Evolutionary conservation across 164 flowering plant genomes (phyloP).

Genomic region (Dillenia suffruticosa): DNA sequence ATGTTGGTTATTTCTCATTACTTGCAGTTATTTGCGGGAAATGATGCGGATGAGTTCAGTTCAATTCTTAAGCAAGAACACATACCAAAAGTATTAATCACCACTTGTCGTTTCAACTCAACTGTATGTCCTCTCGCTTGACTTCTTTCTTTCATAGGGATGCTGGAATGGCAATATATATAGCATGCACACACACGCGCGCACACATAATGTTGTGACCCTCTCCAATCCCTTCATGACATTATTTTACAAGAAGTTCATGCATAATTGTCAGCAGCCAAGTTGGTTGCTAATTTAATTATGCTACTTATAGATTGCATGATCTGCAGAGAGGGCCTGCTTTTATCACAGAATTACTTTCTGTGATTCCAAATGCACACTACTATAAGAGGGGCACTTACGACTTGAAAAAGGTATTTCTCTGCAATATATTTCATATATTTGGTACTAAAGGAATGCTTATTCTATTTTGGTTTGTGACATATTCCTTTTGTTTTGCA

Average conservation of each 20-base stretch:
- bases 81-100: constrained; percentile 74
- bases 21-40: constrained; percentile 77
- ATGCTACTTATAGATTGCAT: constrained; percentile 2
- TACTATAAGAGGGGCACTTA: constrained; percentile 91
- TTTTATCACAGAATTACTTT: constrained; percentile 67
- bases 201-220: no score
- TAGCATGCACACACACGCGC: no score
- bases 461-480: neutral
- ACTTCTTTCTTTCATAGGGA: no score
- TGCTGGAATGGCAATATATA: no score
- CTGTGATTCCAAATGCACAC: constrained; percentile 86
- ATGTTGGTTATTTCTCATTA: neutral
- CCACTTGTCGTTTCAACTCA: constrained; percentile 85
- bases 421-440: neutral
- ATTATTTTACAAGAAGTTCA: no score
- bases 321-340: constrained; percentile 84
- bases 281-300: constrained; percentile 1
- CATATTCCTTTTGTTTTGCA: constrained; percentile 19
- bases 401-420: constrained; percentile 81
- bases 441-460: neutral
- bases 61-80: constrained; percentile 43
- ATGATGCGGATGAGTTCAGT: constrained; percentile 89
- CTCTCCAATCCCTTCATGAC: no score
- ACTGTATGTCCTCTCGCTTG: constrained; percentile 40
- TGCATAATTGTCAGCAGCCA: no score